A percentile compares a stretch with the other conserved stretches of the same genome.
These are phyloP conservation scores for Phellinidium pouzarii DNA, from an alignment of 1,284 basidiomycete species.

Conservation along the genomic window DNA sequence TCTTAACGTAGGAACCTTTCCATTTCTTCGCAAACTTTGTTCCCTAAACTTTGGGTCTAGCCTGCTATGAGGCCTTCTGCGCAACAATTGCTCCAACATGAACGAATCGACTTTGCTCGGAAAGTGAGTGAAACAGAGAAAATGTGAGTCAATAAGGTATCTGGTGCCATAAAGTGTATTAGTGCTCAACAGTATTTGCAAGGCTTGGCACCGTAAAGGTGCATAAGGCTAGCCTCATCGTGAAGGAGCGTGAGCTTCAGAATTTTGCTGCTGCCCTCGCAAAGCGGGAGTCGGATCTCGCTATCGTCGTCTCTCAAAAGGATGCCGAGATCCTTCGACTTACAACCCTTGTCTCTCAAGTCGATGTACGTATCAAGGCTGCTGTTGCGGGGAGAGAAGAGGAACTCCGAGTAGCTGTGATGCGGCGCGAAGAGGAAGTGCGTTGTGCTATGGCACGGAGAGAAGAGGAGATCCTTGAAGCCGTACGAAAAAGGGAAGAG, in stretches of 20 bases:
- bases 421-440: constrained; percentile 65
- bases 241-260: constrained; percentile 59
- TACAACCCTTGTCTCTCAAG: constrained; percentile 31
- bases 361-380: constrained; percentile 49
- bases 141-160: constrained; percentile 43
- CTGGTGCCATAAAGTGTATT: not conserved
- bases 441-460: constrained; percentile 59
- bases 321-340: constrained; percentile 46
- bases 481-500: constrained; percentile 39
- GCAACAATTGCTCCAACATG: constrained; percentile 69
- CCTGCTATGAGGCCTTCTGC: constrained; percentile 81
- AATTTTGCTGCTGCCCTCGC: constrained; percentile 48
- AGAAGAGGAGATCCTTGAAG: constrained; percentile 60
- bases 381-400: constrained; percentile 60
- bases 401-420: constrained; percentile 58
- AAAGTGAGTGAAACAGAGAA: constrained; percentile 75
- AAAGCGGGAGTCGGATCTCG: constrained; percentile 49
- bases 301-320: constrained; percentile 43
- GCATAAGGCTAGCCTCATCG: constrained; percentile 46
- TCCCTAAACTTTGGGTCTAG: constrained; percentile 30
- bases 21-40: not conserved
- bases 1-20: constrained; percentile 55
- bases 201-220: constrained; percentile 58
- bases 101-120: constrained; percentile 64
- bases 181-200: constrained; percentile 1